Percentiles rank a stretch among this genome's conserved stretches.
phyloP scores from a whole-genome alignment of 2,329 filamentous ascomycete genomes.

The Sclerotinia trifoliorum region DNA sequence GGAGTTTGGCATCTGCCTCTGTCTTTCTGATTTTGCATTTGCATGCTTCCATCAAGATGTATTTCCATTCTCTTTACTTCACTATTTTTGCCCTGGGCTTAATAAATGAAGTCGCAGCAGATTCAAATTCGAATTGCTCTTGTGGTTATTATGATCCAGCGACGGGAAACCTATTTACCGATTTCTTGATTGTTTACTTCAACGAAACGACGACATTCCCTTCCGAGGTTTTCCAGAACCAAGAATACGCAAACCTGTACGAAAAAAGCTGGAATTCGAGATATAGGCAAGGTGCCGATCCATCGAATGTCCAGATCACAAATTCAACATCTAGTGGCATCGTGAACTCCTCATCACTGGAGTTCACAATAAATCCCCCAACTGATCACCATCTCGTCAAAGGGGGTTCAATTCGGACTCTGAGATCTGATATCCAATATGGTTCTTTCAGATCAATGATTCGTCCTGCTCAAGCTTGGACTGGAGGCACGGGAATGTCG shows the following conservation, averaged over 20 bases:
- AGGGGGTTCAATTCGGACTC: conserved; percentile 45
- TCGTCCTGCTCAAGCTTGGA: conserved; percentile 41
- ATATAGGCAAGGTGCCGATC: conserved; percentile 45
- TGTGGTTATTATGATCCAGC: conserved; percentile 48
- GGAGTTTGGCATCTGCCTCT: background rate
- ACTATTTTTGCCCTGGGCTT: background rate
- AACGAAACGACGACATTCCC: conserved; percentile 45
- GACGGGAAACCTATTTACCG: conserved; percentile 45
- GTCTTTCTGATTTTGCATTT: background rate
- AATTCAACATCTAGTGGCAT: conserved; percentile 1
- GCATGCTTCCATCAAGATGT: background rate
- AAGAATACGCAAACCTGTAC: conserved; percentile 43
- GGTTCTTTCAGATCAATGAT: conserved; percentile 48
- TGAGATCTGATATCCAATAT: conserved; percentile 48
- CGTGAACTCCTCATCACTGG: background rate
- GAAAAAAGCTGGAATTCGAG: conserved; percentile 49
- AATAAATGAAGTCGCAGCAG: background rate
- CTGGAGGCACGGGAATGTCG: conserved; percentile 45
- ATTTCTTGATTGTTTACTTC: conserved; percentile 51
- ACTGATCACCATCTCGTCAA: conserved; percentile 39
- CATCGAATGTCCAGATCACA: conserved; percentile 38
- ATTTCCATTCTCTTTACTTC: background rate
- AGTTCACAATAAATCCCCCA: conserved; percentile 22
- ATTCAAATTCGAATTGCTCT: conserved; percentile 40
- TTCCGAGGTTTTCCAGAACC: conserved; percentile 41